Evolutionary conservation across 352 stramenopile species (phyloP).

Genomic region (Stephanocyclus meneghinianus): DNA sequence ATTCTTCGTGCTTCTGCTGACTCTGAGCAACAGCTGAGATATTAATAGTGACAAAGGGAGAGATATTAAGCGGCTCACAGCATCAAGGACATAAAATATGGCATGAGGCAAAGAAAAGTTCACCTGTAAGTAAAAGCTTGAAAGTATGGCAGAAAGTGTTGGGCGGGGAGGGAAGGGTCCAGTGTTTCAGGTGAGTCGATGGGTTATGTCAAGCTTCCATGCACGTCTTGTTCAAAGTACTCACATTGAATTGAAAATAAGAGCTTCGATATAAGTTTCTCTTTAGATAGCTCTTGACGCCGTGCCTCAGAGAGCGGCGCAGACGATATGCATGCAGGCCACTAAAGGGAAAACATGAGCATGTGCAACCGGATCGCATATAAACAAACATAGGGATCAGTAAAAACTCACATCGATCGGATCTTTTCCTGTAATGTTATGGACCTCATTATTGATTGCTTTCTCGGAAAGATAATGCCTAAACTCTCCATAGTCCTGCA

Average conservation of each 20-base stretch:
- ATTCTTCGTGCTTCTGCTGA: constrained; percentile 58
- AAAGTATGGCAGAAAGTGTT: constrained; percentile 10
- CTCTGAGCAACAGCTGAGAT: constrained; percentile 61
- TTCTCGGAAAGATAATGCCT: constrained; percentile 80
- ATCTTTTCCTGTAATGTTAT: constrained; percentile 65
- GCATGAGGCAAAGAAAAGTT: background rate
- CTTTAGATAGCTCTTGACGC: constrained; percentile 75
- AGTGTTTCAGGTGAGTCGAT: background rate
- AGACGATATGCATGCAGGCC: constrained; percentile 78
- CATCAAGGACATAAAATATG: background rate
- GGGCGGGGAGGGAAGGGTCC: background rate
- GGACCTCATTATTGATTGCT: constrained; percentile 70
- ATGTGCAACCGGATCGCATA: background rate
- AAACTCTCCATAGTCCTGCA: constrained; percentile 78
- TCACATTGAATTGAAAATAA: constrained; percentile 11
- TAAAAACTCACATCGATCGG: constrained; percentile 65
- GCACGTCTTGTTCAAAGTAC: background rate
- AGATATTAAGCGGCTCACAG: background rate
- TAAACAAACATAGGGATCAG: background rate
- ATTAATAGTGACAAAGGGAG: background rate
- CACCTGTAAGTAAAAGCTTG: constrained; percentile 77
- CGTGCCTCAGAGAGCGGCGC: constrained; percentile 60
- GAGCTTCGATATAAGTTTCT: constrained; percentile 9
- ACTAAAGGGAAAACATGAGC: constrained; percentile 47
- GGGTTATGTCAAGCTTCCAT: background rate